Percentiles rank a stretch among this genome's conserved stretches.
Evolutionary conservation across 495 filamentous ascomycete species (phyloP).

Genomic region (Hypoxylon cercidicola): DNA sequence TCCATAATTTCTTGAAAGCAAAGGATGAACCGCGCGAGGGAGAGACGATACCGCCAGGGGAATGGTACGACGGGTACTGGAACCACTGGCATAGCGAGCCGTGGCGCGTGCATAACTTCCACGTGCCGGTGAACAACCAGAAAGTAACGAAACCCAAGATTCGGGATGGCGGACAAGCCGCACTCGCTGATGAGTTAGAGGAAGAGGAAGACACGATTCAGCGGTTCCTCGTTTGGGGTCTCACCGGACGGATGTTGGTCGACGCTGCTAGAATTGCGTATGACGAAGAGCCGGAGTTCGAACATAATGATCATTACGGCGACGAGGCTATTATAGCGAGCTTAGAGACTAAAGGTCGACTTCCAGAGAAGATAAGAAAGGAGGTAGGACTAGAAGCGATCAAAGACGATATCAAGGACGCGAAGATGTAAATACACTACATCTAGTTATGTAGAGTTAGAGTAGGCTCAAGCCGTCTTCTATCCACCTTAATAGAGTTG

Average conservation of each 20-base stretch:
- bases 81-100: slow-evolving; percentile 66
- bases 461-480: slow-evolving; percentile 37
- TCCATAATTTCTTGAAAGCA: slow-evolving; percentile 72
- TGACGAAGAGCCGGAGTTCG: slow-evolving; percentile 81
- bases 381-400: slow-evolving; percentile 63
- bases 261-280: slow-evolving; percentile 89
- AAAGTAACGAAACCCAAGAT: slow-evolving; percentile 66
- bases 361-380: slow-evolving; percentile 64
- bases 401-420: slow-evolving; percentile 67
- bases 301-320: slow-evolving; percentile 79
- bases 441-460: slow-evolving; percentile 29
- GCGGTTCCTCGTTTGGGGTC: slow-evolving; percentile 85
- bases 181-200: slow-evolving; percentile 42
- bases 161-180: slow-evolving; percentile 44
- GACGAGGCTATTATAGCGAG: slow-evolving; percentile 79
- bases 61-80: slow-evolving; percentile 79
- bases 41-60: slow-evolving; percentile 59
- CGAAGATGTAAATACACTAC: slow-evolving; percentile 58
- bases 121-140: slow-evolving; percentile 75
- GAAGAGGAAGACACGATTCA: slow-evolving; percentile 55
- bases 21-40: slow-evolving; percentile 56
- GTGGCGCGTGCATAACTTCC: slow-evolving; percentile 91
- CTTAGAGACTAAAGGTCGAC: slow-evolving; percentile 67
- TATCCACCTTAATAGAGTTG: slow-evolving; percentile 16
- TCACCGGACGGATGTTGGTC: slow-evolving; percentile 89